Evolutionary conservation across 2,329 filamentous ascomycete genomes (phyloP).

Genomic region (Aspergillus sp.): DNA sequence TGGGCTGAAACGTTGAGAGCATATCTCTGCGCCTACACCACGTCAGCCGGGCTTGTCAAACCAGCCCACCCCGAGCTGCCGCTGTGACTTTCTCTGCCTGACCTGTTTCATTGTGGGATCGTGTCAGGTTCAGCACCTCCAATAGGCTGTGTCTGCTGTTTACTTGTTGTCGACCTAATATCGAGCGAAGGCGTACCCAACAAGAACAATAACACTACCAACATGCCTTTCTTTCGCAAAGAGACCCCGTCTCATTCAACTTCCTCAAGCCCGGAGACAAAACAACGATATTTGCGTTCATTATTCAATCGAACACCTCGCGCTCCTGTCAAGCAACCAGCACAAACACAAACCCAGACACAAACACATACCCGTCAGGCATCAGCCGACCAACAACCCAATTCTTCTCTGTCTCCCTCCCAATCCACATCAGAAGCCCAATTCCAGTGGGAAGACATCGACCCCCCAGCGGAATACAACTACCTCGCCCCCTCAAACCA

Average conservation of each 20-base stretch:
- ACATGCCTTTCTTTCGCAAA: neutral
- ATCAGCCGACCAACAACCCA: neutral
- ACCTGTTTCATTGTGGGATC: too few relatives aligned
- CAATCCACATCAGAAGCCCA: neutral
- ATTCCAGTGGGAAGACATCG: neutral
- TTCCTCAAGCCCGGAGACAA: neutral
- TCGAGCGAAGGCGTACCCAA: neutral
- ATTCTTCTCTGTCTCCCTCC: neutral
- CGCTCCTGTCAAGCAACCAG: too few relatives aligned
- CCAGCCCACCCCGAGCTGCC: neutral
- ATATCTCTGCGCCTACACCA: neutral
- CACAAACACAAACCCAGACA: too few relatives aligned
- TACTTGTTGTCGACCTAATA: neutral
- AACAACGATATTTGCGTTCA: neutral
- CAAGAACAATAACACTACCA: neutral
- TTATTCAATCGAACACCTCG: neutral
- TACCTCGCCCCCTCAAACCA: neutral
- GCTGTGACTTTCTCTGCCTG: neutral
- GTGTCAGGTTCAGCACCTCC: neutral
- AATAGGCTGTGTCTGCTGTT: neutral
- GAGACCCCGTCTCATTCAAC: neutral
- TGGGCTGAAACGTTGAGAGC: neutral
- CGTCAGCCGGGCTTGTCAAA: neutral
- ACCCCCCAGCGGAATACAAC: neutral
- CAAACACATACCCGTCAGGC: too few relatives aligned